Evolutionary conservation across 495 filamentous ascomycete genomes (phyloP).

Genomic region (Aspergillus funiculosus): DNA sequence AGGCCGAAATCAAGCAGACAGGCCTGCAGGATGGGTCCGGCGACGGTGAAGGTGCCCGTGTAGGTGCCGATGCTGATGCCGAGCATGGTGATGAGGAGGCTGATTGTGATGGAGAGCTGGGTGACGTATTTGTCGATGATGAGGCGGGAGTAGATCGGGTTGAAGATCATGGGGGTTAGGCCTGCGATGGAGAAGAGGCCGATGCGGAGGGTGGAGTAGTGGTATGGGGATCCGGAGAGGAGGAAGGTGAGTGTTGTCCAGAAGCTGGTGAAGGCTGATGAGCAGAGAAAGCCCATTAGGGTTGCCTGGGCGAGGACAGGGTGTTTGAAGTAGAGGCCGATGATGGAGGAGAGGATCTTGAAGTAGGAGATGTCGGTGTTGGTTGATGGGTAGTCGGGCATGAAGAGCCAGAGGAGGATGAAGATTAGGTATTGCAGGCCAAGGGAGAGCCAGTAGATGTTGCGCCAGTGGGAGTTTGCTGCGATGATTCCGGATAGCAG

Average conservation of each 20-base stretch:
- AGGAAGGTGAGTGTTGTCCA: constrained; percentile 86
- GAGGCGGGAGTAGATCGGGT: constrained; percentile 61
- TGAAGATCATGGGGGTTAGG: constrained; percentile 58
- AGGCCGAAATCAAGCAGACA: constrained; percentile 66
- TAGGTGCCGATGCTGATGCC: constrained; percentile 69
- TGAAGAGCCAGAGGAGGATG: constrained; percentile 59
- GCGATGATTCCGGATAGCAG: constrained; percentile 71
- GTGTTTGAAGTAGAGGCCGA: constrained; percentile 52
- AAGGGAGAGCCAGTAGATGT: constrained; percentile 75
- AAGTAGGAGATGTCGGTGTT: constrained; percentile 59
- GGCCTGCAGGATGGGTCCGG: constrained; percentile 71
- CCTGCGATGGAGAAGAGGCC: constrained; percentile 78
- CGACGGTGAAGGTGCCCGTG: constrained; percentile 57
- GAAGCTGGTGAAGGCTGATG: constrained; percentile 58
- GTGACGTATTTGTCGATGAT: constrained; percentile 66
- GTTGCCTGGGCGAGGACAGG: constrained; percentile 66
- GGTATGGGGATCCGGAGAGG: constrained; percentile 60
- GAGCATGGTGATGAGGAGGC: constrained; percentile 48
- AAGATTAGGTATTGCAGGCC: constrained; percentile 68
- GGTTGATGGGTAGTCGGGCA: constrained; percentile 75
- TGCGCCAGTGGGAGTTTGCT: constrained; percentile 64
- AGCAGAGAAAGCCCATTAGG: constrained; percentile 51
- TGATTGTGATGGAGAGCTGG: constrained; percentile 60
- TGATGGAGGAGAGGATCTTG: constrained; percentile 58
- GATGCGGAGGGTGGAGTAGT: constrained; percentile 59